These are phyloP conservation scores for Phytophthora capsici DNA, from an alignment of 352 stramenopile genomes.

Conservation along the genomic window DNA sequence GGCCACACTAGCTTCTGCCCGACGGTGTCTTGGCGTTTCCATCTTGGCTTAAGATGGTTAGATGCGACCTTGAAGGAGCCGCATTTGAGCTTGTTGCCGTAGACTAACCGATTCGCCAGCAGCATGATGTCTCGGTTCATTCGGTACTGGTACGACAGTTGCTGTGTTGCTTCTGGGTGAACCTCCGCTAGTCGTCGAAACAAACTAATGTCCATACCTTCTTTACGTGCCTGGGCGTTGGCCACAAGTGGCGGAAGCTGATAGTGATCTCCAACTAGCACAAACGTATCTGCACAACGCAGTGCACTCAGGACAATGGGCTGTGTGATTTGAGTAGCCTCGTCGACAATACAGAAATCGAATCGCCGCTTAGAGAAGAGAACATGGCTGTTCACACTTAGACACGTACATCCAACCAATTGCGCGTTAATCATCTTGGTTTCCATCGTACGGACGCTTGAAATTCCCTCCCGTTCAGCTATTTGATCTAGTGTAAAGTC, in stretches of 20 bases:
- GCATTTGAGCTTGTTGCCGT: constrained; percentile 94
- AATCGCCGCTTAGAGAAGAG: constrained; percentile 90
- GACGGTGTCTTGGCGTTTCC: constrained; percentile 19
- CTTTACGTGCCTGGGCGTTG: constrained; percentile 85
- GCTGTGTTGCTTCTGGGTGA: constrained; percentile 90
- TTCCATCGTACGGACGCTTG: constrained; percentile 58
- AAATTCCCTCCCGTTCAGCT: constrained; percentile 35
- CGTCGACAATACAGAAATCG: constrained; percentile 99
- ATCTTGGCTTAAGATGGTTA: constrained; percentile 49
- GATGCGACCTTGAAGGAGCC: constrained; percentile 65
- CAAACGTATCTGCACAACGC: constrained; percentile 93
- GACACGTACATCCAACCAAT: constrained; percentile 78
- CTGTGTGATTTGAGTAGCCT: constrained; percentile 98
- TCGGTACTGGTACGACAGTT: constrained; percentile 98
- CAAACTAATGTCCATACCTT: constrained; percentile 90
- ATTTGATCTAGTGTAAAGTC: constrained; percentile 59
- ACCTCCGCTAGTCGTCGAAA: constrained; percentile 93
- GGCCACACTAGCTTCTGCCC: constrained; percentile 40
- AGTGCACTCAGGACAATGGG: constrained; percentile 94
- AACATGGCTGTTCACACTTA: constrained; percentile 79
- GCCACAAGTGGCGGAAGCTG: constrained; percentile 97
- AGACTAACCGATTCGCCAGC: constrained; percentile 95
- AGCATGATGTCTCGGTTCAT: constrained; percentile 98
- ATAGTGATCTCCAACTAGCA: constrained; percentile 98
- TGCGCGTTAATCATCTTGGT: constrained; percentile 52